A percentile compares a stretch with the other conserved stretches of the same genome.
Conservation (phyloP, 2,329 filamentous ascomycete genomes). For the Thelonectria olida region DNA sequence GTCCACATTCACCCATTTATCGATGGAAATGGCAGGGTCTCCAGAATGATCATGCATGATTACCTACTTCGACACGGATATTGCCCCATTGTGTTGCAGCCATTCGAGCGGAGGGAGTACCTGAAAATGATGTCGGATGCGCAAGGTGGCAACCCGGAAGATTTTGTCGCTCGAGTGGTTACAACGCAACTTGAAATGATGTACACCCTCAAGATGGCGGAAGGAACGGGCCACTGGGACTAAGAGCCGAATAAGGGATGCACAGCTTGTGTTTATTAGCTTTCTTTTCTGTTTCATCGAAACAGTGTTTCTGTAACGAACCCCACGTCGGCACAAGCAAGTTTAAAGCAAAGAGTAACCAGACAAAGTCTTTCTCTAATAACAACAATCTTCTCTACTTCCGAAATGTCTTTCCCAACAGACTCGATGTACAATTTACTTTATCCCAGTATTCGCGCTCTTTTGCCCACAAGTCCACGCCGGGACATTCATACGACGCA, state of each 20-base stretch:
- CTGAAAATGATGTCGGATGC: slow-evolving; percentile 1
- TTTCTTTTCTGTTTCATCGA: too few relatives aligned
- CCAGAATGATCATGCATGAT: slow-evolving; percentile 12
- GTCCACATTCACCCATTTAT: slow-evolving; percentile 5
- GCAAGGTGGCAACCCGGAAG: background rate
- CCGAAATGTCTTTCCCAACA: background rate
- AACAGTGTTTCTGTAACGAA: too few relatives aligned
- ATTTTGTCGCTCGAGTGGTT: slow-evolving; percentile 1
- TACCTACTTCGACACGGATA: slow-evolving; percentile 13
- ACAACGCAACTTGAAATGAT: slow-evolving; percentile 1
- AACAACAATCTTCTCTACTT: background rate
- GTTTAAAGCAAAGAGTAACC: too few relatives aligned
- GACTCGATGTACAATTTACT: background rate
- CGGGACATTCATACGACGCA: background rate
- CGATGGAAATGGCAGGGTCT: slow-evolving; percentile 3
- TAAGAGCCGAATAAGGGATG: too few relatives aligned
- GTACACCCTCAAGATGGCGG: background rate
- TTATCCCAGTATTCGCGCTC: background rate
- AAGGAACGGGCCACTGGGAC: too few relatives aligned
- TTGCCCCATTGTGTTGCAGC: background rate
- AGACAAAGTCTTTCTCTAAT: background rate
- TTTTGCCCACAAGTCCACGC: background rate
- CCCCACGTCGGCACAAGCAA: too few relatives aligned
- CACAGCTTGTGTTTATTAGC: too few relatives aligned
- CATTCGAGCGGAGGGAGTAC: background rate